These are phyloP conservation scores for Penicillium sp. DNA, from an alignment of 2,329 filamentous ascomycete species.

Conservation along the genomic window DNA sequence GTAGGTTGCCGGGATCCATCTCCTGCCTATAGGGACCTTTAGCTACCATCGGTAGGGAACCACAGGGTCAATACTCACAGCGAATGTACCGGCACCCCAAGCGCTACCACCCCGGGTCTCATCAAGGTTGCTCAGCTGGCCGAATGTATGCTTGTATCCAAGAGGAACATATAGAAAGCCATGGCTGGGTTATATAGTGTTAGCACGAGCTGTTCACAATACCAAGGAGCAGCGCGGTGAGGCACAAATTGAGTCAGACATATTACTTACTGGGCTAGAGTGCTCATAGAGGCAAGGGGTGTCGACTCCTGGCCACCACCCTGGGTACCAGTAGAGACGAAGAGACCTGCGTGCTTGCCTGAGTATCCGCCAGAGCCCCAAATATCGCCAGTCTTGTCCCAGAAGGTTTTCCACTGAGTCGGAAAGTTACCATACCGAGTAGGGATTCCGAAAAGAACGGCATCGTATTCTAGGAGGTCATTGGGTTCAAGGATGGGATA, in stretches of 20 bases:
- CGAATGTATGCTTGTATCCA: constrained; percentile 82
- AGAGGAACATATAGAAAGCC: too few relatives aligned
- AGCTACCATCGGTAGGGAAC: neutral
- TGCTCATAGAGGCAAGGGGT: constrained; percentile 76
- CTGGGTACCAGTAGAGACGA: constrained; percentile 78
- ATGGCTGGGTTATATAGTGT: too few relatives aligned
- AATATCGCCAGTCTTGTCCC: constrained; percentile 85
- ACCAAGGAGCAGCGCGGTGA: too few relatives aligned
- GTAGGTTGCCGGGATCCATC: constrained; percentile 85
- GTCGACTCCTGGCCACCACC: constrained; percentile 96
- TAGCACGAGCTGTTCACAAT: too few relatives aligned
- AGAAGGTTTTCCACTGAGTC: constrained; percentile 83
- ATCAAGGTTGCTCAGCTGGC: constrained; percentile 65
- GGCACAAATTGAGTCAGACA: too few relatives aligned
- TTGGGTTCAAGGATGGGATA: constrained; percentile 65
- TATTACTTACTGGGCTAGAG: constrained; percentile 63
- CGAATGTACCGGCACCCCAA: constrained; percentile 94
- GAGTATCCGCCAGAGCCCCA: constrained; percentile 76
- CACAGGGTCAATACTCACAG: constrained; percentile 50
- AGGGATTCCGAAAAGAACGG: constrained; percentile 88
- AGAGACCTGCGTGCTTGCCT: constrained; percentile 89
- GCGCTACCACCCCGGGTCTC: constrained; percentile 85
- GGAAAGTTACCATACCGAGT: constrained; percentile 98
- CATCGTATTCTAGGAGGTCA: constrained; percentile 75
- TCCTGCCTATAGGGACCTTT: constrained; percentile 42